Base-by-base conservation (phyloP, 257 asterid species). In the Salvia hispanica region DNA sequence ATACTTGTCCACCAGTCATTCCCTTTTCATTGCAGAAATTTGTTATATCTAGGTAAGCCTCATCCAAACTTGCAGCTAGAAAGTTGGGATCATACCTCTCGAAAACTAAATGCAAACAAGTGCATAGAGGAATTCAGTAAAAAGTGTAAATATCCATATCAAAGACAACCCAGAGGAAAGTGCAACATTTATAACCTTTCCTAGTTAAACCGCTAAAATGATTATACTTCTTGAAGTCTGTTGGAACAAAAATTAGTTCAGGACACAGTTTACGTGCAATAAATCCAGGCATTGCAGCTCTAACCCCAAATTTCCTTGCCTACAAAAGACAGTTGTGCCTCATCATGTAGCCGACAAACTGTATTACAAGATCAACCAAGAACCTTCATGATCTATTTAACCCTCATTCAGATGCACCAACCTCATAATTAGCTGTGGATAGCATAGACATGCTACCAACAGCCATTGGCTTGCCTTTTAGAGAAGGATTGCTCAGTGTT, bases 271-370 rank as follows among this genome's bases (percentile, higher is more conserved):
- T 93, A 14, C 87, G 84, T 62, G 97, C 99, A 77, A 93, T 93
- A 64, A 93, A 93, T 55, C 99, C 99, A 63, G 99, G 99, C 97
- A 93, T 93, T 25, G 97, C 99, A 77, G 99, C 99, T 70, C 99
- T 89, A 43, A 93, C 97, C 45, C 99, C 97, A 75, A 82, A 93
- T 72, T 82, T 89, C 58, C 99, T 80, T 61, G 99, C 99, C 99
- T 93, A 83, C 43, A 77, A 67, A 62, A 79, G n/a, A 71, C 73
- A 74, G 56, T 47, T 62, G 77, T 10, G 21, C 48, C 48, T 64
- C 65, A 40, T 65, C 72, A 58, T 16, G n/a, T 39, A 63, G 46
- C 10, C 9, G 16, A 59, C 61, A 76, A 71, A 67, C 51, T 53
- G 61, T 18, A 43, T 45, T 11, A 66, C 57, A 44, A 64, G 58